Evolutionary conservation across 345 rosid genomes (phyloP), one percentile per base, ranked within the genome.

Genomic region (Zanthoxylum bungeanum): DNA sequence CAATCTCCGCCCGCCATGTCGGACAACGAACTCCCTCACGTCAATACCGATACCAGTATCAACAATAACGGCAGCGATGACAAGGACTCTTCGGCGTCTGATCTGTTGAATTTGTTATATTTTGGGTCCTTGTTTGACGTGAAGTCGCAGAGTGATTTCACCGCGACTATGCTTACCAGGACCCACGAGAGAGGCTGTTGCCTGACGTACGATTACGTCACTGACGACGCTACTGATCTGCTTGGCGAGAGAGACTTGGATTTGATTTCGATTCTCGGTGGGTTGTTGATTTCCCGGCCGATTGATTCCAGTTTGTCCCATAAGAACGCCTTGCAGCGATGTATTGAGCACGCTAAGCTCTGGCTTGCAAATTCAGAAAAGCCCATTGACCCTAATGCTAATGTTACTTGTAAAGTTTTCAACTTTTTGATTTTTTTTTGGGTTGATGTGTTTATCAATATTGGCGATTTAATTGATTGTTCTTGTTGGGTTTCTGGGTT

Each of bases 171-270:
- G 94, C 71, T 89, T 78, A 88, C 93, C 40, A 83, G 94, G 81
- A 89, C 89, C 2, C 96, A 91, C 67, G 99, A 93, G 89, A 79
- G 98, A 39, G 90, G 92, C 0, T 91, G 92, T 70, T 96, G 99
- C 80, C 81, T 93, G 90, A 83, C 92, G 27, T 96, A 96, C 62
- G 99, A 96, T 76, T 79, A 80, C 28, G 98, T 96, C 4, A 88
- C 98, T 7, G 99, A 96, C 50, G 98, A 96, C n/a, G 91, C 87
- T 16, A 87, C 93, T 67, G 98, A 91, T 87, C 84, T 86, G 72
- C 91, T 95, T 6, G 81, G 90, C 14, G 99, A 95, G 79, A 68
- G 70, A 39, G 99, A 95, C 78, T 81, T 95, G 87, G 97, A 91
- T 80, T 51, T 76, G 78, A 85, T 95, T 64, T 91, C 99, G 4